Conservation (phyloP, 2,329 filamentous ascomycete species). For the Rhinocladiella similis region DNA sequence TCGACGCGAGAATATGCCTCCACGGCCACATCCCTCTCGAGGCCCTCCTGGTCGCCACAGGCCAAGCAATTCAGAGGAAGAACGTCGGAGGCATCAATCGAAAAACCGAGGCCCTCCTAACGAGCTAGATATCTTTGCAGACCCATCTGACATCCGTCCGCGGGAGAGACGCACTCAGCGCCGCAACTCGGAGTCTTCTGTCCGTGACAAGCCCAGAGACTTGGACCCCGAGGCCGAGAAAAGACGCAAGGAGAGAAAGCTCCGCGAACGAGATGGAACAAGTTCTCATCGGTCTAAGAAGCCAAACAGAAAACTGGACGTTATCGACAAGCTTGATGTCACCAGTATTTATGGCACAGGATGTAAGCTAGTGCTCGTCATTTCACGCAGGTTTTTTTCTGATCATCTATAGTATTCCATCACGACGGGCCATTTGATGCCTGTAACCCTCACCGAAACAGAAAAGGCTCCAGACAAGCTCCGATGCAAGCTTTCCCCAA, state of each 20-base stretch:
- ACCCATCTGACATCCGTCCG: conserved; percentile 42
- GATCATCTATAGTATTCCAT: conserved; percentile 71
- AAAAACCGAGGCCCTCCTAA: conserved; percentile 38
- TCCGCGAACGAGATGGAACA: conserved; percentile 41
- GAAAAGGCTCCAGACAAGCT: conserved; percentile 75
- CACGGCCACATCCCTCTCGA: conserved; percentile 22
- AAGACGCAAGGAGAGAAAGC: conserved; percentile 49
- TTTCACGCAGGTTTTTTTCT: conserved; percentile 1
- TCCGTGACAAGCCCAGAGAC: conserved; percentile 54
- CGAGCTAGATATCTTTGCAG: conserved; percentile 51
- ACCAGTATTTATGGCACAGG: conserved; percentile 94
- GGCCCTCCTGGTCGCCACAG: conserved; percentile 32
- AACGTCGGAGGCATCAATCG: conserved; percentile 32
- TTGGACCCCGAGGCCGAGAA: conserved; percentile 51
- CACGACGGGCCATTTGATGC: conserved; percentile 98
- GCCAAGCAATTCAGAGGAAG: conserved; percentile 35
- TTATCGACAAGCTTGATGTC: conserved; percentile 95
- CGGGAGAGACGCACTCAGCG: conserved; percentile 51
- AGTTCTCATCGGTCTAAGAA: conserved; percentile 42
- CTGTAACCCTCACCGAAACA: conserved; percentile 90
- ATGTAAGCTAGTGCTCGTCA: conserved; percentile 57
- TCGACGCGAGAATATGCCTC: conserved; percentile 37
- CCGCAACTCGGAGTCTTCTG: conserved; percentile 65
- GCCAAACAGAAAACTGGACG: conserved; percentile 59
- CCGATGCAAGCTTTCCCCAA: conserved; percentile 97